A percentile compares a stretch with the other conserved stretches of the same genome.
These are phyloP conservation scores for Boletus rubroflammeus DNA, from an alignment of 768 basidiomycete genomes.

Conservation along the genomic window DNA sequence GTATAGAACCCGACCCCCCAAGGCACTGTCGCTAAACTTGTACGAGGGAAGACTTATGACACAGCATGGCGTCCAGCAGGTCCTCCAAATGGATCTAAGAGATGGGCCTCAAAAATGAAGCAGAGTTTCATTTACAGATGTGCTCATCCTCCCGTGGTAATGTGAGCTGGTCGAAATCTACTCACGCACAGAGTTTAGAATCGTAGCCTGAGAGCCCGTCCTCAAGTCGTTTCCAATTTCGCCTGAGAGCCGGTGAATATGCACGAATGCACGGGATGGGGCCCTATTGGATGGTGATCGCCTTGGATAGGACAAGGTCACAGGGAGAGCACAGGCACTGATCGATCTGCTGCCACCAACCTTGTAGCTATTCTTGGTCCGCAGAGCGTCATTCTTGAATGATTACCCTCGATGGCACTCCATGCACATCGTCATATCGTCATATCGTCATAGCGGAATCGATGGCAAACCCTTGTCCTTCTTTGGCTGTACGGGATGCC, in stretches of 20 bases:
- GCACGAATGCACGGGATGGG: not conserved
- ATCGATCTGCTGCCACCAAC: slow-evolving; percentile 5
- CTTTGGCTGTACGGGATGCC: not conserved
- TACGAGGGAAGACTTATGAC: not conserved
- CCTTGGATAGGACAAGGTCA: slow-evolving; percentile 1
- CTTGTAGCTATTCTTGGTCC: slow-evolving; percentile 9
- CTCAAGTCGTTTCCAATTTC: slow-evolving; percentile 7
- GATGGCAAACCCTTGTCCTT: slow-evolving; percentile 1
- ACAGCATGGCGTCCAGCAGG: not conserved
- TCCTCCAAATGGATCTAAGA: slow-evolving; percentile 1
- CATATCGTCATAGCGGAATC: slow-evolving; percentile 6
- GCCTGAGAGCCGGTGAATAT: slow-evolving; percentile 18
- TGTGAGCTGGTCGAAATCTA: slow-evolving; percentile 5
- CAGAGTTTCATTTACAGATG: slow-evolving; percentile 15
- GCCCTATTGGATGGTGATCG: slow-evolving; percentile 5
- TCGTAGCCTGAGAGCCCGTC: slow-evolving; percentile 21
- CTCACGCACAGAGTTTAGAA: slow-evolving; percentile 17
- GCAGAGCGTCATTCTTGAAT: slow-evolving; percentile 1
- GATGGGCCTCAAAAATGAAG: slow-evolving; percentile 13
- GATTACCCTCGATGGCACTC: slow-evolving; percentile 6
- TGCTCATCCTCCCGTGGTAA: slow-evolving; percentile 1
- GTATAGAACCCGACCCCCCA: not conserved
- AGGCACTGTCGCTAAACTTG: slow-evolving; percentile 10
- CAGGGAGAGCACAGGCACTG: not conserved
- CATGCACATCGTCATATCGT: not conserved